A percentile compares a stretch with the other conserved stretches of the same genome.
phyloP scores from a whole-genome alignment of 805 yeast genomes.

The Scheffersomyces amazonensis region DNA sequence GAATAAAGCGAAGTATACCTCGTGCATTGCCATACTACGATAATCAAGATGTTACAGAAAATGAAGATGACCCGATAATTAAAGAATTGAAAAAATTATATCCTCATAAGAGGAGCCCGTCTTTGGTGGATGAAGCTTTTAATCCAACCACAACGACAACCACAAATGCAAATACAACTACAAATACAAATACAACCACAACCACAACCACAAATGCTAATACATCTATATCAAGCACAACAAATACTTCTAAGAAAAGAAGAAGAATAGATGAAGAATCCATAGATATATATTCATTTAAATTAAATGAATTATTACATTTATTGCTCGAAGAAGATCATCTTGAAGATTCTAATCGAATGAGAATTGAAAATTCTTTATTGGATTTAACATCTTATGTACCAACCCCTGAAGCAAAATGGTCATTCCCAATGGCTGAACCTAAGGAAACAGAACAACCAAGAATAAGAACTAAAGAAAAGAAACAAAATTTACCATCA shows the following conservation, averaged over 20 bases:
- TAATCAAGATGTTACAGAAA: slow-evolving; percentile 1
- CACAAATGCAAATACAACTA: not conserved
- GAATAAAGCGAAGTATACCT: slow-evolving; percentile 12
- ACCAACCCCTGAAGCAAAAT: slow-evolving; percentile 15
- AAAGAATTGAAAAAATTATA: slow-evolving; percentile 28
- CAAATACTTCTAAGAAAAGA: not conserved
- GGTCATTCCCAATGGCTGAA: not conserved
- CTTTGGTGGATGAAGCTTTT: slow-evolving; percentile 4
- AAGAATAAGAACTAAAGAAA: not conserved
- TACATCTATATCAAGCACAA: too few species aligned
- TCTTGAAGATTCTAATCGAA: slow-evolving; percentile 26
- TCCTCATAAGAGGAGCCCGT: slow-evolving; percentile 17
- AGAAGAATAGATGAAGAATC: slow-evolving; percentile 10
- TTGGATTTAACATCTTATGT: slow-evolving; percentile 22
- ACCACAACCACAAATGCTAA: slow-evolving; percentile 2
- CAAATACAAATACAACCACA: not conserved
- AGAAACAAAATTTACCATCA: not conserved
- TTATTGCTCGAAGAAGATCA: slow-evolving; percentile 23
- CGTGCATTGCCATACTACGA: slow-evolving; percentile 12
- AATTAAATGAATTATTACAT: slow-evolving; percentile 26
- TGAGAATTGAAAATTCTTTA: slow-evolving; percentile 24
- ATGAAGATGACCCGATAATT: slow-evolving; percentile 28
- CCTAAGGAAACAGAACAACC: slow-evolving; percentile 2
- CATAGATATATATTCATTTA: slow-evolving; percentile 29
- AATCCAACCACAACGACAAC: too few species aligned